Base-by-base conservation (phyloP, 495 filamentous ascomycete species). In the Margaritispora aquatica region DNA sequence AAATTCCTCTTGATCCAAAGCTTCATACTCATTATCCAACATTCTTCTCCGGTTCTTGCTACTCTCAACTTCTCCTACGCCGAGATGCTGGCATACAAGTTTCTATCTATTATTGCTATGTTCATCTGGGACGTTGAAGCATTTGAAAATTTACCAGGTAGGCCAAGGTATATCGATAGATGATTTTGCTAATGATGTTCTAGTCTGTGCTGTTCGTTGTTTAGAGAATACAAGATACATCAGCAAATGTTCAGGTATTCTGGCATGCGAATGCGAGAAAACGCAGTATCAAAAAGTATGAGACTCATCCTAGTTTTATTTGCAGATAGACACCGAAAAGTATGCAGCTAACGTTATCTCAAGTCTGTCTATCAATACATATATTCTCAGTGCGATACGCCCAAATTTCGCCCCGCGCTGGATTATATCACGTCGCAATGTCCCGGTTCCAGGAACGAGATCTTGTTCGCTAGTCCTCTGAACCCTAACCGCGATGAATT, bases 181-280 rank as follows among this genome's bases (percentile, higher is more conserved):
- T 1, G 20, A 1, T 50, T 7, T 9, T 20, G 26, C 41, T 54
- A 10, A 59, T n/a, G 17, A n/a, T 15, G 26, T 4, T 7, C 31
- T 53, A 65, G 63, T 17, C 38, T 65, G 59, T 41, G 63, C 63
- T 44, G 1, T 54, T 5, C 26, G 55, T n/a, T 79, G 77, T 60
- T 72, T 71, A 74, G 73, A 73, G 21, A 73, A 74, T 48, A 73
- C 71, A 22, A 68, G 66, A 58, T 68, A 68, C 31, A 68, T 75
- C 59, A 75, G 60, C 57, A 62, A 57, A 57, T 58, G 63, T 47
- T 66, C 57, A 26, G 57, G 64, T 10, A 68, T 68, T 34, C 49
- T 60, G 3, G 57, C 62, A 51, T 73, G 70, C 50, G 61, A 71
- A n/a, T 71, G 73, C 53, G 60, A 64, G 41, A 70, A 75, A 31